Evolutionary conservation across 768 basidiomycete genomes (phyloP), one percentile per base, ranked within the genome.

Genomic region (Leccinum boreale): DNA sequence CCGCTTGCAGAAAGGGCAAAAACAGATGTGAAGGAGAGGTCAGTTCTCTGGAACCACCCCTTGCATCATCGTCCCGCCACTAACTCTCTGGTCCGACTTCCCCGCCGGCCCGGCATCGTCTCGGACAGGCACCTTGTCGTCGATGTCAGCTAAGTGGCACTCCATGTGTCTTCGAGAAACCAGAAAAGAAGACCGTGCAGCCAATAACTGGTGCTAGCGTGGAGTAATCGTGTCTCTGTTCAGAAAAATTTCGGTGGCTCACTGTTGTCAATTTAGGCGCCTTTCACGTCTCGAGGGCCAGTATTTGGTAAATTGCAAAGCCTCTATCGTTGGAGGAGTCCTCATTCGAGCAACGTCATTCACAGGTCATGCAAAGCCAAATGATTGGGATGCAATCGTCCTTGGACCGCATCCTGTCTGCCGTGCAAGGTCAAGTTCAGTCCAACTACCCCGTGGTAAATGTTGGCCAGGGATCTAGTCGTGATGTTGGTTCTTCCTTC

Each of bases 351-450:
- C 14, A 6, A 28, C 28, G 35, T 17, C 19, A 23, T 57, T 59
- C 36, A 44, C 60, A 91, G 90, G 87, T 92, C 63, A 90, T 94
- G 84, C 90, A 94, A 71, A 91, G 90, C 74, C 92, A 93, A 70
- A 92, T 94, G 89, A 93, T 94, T 65, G 92, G 92, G 65, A 90
- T 94, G 87, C 92, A 94, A 73, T 89, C 90, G 5, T 89, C 91
- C 24, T 72, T 94, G 61, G 92, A 94, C 73, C 83, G 92, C 52
- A 94, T 94, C 68, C 75, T 94, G 55, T 76, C 81, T 47, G 86
- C 83, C 3, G 78, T 93, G 57, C 88, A 83, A 65, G 67, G 52
- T 45, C 78, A 75, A 62, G 65, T 63, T 45, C 78, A 75, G 53
- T 61, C 69, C 45, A 68, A 53, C 58, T 65, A 68, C 57, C 44